Evolutionary conservation across 140 eudicot species (phyloP), one percentile per base, ranked within the genome.

Genomic region (Oenanthe javanica): DNA sequence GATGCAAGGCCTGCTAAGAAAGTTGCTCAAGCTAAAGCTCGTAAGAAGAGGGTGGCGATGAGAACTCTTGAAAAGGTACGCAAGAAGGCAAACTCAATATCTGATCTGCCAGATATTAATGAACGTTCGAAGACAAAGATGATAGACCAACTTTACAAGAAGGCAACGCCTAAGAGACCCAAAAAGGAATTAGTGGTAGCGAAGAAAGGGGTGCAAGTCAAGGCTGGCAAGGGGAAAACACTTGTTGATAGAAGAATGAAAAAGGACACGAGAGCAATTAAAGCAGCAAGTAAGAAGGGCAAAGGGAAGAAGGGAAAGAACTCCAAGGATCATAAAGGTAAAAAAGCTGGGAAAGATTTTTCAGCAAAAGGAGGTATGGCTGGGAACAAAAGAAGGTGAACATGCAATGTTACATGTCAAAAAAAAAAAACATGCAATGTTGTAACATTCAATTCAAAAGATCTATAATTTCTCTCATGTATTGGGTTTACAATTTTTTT

Each of bases 221-320:
- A 51, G 79, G 72, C 92, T 8, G 97, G 94, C 2, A 94, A 94
- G 81, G 98, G 98, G 59, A 92, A 94, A 46, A 86, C 90, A 2
- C 88, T 94, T 46, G 98, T 94, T 9, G 98, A 94, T 84, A 77
- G 90, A 78, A 79, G 98, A 76, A 94, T 94, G 98, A 94, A 94
- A 59, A 86, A 84, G 86, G 98, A 94, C 79, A 79, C 86, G 0
- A 85, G 98, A 89, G 79, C 47, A 87, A 85, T 79, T 72, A 90
- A 79, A 82, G 81, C 79, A 12, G 81, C 79, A 23, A 27, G 43
- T 15, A 48, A 75, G 0, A 86, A 88, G 51, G 85, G 85, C 42
- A 90, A 83, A 25, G 86, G 84, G 31, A 86, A 84, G 67, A 85
- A 82, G 77, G 89, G 92, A 46, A 90, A 85, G 81, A 86, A 69